A percentile compares a stretch with the other conserved stretches of the same genome.
These are phyloP conservation scores for Sporothrix inflata DNA, from an alignment of 2,329 filamentous ascomycete species.

Conservation along the genomic window DNA sequence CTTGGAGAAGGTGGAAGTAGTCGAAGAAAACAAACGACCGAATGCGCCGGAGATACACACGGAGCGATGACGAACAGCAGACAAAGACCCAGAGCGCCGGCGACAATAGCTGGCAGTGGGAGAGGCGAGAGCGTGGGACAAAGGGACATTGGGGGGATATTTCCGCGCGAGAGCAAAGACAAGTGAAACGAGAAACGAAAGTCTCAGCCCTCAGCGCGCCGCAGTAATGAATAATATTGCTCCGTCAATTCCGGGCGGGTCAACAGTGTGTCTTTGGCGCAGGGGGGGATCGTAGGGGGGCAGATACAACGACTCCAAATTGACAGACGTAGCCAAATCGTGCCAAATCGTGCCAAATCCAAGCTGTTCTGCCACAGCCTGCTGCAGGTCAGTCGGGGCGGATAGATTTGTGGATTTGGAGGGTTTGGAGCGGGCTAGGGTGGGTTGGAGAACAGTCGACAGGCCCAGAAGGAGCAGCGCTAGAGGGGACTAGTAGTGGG, in stretches of 20 bases:
- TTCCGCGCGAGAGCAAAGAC: background rate
- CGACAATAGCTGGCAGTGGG: background rate
- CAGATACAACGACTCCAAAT: background rate
- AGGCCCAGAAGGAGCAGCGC: background rate
- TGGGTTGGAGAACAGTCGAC: background rate
- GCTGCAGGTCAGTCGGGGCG: background rate
- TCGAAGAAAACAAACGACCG: background rate
- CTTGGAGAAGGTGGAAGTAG: background rate
- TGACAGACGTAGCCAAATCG: background rate
- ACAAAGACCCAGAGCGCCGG: background rate
- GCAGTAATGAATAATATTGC: constrained; percentile 11
- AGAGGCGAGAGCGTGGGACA: constrained; percentile 17
- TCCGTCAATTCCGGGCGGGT: constrained; percentile 18
- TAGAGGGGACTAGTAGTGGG: background rate
- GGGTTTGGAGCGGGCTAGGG: background rate
- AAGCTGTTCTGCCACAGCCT: background rate
- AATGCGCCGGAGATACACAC: constrained; percentile 8
- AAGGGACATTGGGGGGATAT: background rate
- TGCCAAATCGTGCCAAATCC: background rate
- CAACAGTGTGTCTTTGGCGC: background rate
- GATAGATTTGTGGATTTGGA: background rate
- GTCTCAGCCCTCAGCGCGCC: background rate
- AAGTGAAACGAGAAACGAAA: background rate
- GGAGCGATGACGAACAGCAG: background rate
- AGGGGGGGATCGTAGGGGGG: background rate